phyloP scores from a whole-genome alignment of 73 alveolate genomes.

The Uronychia binucleata region DNA sequence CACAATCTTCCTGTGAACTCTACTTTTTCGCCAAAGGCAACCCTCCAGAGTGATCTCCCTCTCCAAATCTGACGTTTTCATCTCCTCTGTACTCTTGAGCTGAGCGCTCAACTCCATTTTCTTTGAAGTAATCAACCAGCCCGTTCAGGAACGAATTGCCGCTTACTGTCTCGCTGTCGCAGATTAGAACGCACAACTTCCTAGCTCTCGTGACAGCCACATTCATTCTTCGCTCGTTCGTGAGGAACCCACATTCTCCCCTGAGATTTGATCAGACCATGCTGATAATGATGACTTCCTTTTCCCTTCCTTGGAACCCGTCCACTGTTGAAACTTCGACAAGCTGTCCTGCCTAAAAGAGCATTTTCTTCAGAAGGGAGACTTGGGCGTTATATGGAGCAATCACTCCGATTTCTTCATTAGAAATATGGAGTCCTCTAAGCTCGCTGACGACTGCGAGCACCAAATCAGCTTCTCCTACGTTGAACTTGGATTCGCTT shows the following conservation, averaged over 20 bases:
- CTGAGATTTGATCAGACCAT: constrained; percentile 95
- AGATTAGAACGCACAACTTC: constrained; percentile 87
- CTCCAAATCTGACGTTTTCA: constrained; percentile 77
- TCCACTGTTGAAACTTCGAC: constrained; percentile 98
- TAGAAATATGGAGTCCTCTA: constrained; percentile 57
- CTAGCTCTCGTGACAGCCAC: constrained; percentile 98
- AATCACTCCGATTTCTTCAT: constrained; percentile 91
- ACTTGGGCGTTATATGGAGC: constrained; percentile 99
- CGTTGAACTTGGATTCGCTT: constrained; percentile 88
- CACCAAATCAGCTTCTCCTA: constrained; percentile 95
- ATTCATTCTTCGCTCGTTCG: constrained; percentile 97
- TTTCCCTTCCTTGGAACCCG: constrained; percentile 99
- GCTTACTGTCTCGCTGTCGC: constrained; percentile 92
- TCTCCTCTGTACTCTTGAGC: constrained; percentile 84
- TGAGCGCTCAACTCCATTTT: constrained; percentile 66
- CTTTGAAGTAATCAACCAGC: constrained; percentile 75
- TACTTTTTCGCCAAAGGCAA: too few species aligned
- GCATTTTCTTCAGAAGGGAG: constrained; percentile 67
- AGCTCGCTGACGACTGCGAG: constrained; percentile 81
- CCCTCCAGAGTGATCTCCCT: constrained; percentile 55
- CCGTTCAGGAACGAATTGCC: constrained; percentile 68
- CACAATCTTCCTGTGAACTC: too few species aligned
- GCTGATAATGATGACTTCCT: constrained; percentile 93
- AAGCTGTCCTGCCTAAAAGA: constrained; percentile 47
- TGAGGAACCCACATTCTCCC: constrained; percentile 94